Evolutionary conservation across 345 rosid species (phyloP).

Genomic region (Salix caprea): DNA sequence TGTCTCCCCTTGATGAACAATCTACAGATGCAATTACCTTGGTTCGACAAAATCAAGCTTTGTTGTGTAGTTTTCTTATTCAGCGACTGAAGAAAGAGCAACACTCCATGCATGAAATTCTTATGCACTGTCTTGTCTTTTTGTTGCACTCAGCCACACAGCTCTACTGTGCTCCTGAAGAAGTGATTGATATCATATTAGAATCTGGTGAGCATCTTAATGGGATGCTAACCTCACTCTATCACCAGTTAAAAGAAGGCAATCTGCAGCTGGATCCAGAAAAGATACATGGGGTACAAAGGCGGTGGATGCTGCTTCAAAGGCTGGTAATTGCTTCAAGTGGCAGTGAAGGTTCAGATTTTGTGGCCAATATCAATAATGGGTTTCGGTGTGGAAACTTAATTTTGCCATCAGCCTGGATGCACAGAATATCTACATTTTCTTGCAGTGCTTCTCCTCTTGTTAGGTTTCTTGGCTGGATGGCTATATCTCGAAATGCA

Average conservation of each 20-base stretch:
- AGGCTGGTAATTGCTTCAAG: conserved; percentile 68
- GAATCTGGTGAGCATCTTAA: conserved; percentile 57
- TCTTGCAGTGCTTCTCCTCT: conserved; percentile 54
- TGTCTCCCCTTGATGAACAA: conserved; percentile 48
- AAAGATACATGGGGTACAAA: conserved; percentile 39
- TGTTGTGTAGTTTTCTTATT: conserved; percentile 58
- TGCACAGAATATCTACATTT: conserved; percentile 55
- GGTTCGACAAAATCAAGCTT: conserved; percentile 71
- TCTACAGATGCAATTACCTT: conserved; percentile 68
- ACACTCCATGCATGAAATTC: conserved; percentile 64
- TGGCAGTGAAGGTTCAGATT: conserved; percentile 47
- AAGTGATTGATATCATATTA: conserved; percentile 56
- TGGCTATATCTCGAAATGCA: conserved; percentile 72
- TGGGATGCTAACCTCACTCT: conserved; percentile 45
- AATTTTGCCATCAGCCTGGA: conserved; percentile 67
- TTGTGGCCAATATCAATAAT: conserved; percentile 31
- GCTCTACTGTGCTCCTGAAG: conserved; percentile 54
- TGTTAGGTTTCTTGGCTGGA: conserved; percentile 85
- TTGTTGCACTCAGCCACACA: conserved; percentile 62
- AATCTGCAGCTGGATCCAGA: conserved; percentile 39
- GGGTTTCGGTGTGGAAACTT: conserved; percentile 47
- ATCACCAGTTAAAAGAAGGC: conserved; percentile 45
- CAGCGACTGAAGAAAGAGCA: conserved; percentile 54
- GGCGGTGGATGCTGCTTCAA: conserved; percentile 67
- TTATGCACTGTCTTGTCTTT: conserved; percentile 67